These are phyloP conservation scores for Periconia sp. DNA, from an alignment of 2,329 filamentous ascomycete species.

Conservation along the genomic window DNA sequence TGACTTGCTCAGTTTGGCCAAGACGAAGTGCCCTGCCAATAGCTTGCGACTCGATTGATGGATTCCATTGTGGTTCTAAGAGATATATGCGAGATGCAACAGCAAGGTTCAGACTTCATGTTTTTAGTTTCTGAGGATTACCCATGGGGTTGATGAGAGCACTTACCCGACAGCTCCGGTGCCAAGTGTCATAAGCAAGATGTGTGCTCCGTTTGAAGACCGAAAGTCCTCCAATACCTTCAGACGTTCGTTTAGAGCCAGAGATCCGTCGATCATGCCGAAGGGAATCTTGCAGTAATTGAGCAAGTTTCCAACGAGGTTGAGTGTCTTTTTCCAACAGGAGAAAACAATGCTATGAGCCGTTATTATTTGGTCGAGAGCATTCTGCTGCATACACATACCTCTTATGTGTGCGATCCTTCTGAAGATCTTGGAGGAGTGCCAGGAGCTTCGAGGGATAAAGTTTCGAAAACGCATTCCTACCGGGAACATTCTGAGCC, in stretches of 20 bases:
- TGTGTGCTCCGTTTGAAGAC: slow-evolving; percentile 16
- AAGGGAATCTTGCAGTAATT: slow-evolving; percentile 23
- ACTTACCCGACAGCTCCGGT: slow-evolving; percentile 12
- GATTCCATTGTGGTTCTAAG: slow-evolving; percentile 37
- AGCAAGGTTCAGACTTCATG: slow-evolving; percentile 17
- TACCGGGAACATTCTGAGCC: slow-evolving; percentile 12
- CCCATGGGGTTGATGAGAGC: background rate
- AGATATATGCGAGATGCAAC: slow-evolving; percentile 25
- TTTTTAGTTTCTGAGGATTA: background rate
- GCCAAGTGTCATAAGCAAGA: slow-evolving; percentile 29
- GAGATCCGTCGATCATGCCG: slow-evolving; percentile 20
- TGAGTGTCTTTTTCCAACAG: slow-evolving; percentile 43
- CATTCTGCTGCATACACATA: background rate
- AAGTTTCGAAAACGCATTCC: background rate
- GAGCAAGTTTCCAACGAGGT: slow-evolving; percentile 32
- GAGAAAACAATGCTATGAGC: slow-evolving; percentile 46
- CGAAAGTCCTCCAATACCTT: slow-evolving; percentile 17
- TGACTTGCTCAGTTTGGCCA: slow-evolving; percentile 26
- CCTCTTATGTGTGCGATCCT: slow-evolving; percentile 23
- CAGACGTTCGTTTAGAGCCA: slow-evolving; percentile 15
- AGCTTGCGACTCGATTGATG: slow-evolving; percentile 32
- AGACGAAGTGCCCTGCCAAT: slow-evolving; percentile 27
- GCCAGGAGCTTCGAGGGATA: slow-evolving; percentile 26
- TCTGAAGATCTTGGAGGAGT: slow-evolving; percentile 28
- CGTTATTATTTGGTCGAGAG: slow-evolving; percentile 1